Evolutionary conservation across 2,329 filamentous ascomycete species (phyloP).

Genomic region (Pyrenochaeta sp.): DNA sequence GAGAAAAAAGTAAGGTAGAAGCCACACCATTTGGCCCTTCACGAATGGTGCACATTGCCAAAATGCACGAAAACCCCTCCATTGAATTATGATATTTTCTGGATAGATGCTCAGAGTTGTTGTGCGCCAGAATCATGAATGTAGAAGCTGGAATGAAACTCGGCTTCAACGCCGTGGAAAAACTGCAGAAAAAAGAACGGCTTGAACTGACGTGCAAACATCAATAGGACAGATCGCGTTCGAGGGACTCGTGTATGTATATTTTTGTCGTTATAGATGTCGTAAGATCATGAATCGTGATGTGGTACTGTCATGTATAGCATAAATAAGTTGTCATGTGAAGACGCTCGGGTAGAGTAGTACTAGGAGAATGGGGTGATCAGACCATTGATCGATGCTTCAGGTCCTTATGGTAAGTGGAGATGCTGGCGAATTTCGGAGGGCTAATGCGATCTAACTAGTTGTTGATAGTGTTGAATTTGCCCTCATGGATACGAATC

Average conservation of each 20-base stretch:
- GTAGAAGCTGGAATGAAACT: not conserved
- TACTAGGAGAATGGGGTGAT: not conserved
- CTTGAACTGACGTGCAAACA: too few species aligned
- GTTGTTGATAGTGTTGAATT: not conserved
- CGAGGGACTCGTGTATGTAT: not conserved
- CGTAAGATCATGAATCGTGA: too few species aligned
- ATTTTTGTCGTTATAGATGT: conserved; percentile 1
- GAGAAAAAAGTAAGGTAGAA: too few species aligned
- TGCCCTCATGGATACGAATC: not conserved
- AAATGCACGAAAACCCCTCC: too few species aligned
- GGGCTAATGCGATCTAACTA: not conserved
- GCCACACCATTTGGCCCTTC: too few species aligned
- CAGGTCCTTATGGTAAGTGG: not conserved
- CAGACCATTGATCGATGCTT: not conserved
- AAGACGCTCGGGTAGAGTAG: not conserved
- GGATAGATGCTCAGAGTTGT: too few species aligned
- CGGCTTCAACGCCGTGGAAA: conserved; percentile 1
- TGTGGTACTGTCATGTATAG: too few species aligned
- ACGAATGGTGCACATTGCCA: too few species aligned
- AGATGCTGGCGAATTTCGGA: not conserved
- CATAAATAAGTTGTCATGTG: not conserved
- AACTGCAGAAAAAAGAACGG: not conserved
- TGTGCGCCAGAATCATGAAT: not conserved
- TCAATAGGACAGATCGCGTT: not conserved
- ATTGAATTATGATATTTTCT: too few species aligned